Evolutionary conservation across 257 asterid species (phyloP).

Genomic region (Petrea volubilis): DNA sequence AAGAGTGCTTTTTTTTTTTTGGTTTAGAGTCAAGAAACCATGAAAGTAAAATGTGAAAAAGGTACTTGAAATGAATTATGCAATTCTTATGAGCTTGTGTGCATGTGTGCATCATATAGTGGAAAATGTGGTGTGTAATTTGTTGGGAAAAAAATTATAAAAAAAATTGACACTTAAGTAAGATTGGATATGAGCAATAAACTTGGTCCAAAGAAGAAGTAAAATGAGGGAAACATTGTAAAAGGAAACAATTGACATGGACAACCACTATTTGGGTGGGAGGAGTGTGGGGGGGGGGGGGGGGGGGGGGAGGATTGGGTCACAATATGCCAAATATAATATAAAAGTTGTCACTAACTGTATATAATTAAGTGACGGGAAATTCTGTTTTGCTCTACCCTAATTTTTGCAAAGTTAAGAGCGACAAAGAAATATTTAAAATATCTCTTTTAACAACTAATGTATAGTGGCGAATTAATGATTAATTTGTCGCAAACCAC

Average conservation of each 20-base stretch:
- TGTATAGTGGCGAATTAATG: too few species aligned
- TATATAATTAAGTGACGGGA: too few species aligned
- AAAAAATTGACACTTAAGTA: not conserved
- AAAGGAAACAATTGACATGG: not conserved
- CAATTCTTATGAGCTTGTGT: too few species aligned
- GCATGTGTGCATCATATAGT: not conserved
- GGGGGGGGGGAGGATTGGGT: too few species aligned
- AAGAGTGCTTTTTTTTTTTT: conserved; percentile 16
- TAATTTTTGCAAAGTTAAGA: not conserved
- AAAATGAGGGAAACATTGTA: not conserved
- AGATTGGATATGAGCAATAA: not conserved
- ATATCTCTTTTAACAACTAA: too few species aligned
- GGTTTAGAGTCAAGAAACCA: conserved; percentile 19
- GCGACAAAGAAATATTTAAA: not conserved
- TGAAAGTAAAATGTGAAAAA: conserved; percentile 15
- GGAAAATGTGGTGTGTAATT: not conserved
- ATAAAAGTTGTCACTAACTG: too few species aligned
- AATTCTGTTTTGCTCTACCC: too few species aligned
- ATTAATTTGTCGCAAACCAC: too few species aligned
- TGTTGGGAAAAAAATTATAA: not conserved
- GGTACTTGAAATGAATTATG: too few species aligned
- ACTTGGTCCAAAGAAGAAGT: not conserved
- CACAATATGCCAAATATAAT: not conserved
- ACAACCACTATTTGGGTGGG: too few species aligned
- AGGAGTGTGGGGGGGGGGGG: too few species aligned